Evolutionary conservation across 257 asterid genomes (phyloP), one percentile per base, ranked within the genome.

Genomic region (Verbascum thapsus): DNA sequence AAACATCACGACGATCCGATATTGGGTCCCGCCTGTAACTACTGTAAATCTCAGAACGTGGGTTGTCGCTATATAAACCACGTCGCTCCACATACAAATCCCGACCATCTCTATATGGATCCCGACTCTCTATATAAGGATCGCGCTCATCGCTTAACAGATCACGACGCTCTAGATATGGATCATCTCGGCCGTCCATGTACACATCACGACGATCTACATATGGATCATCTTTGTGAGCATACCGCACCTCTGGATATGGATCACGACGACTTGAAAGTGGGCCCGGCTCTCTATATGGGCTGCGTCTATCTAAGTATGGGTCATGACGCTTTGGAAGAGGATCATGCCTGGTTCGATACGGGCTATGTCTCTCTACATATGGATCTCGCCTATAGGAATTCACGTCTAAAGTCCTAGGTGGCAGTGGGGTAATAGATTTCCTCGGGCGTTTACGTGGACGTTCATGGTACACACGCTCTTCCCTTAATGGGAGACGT

Each of bases 391-490:
- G 73, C 56, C 81, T 75, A 58, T 81, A 77, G 66, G 71, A 70
- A 73, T 73, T 74, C 9, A 26, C 72, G 32, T 73, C 80, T 10
- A 69, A 66, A 49, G 75, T 41, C 74, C 92, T 81, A 5, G 55
- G 60, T 38, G 66, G 59, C 9, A 39, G 63, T 23, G 74, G 74
- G 74, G 74, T 59, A 68, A 63, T 60, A 47, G 65, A 70, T 57
- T 71, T 68, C 66, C 84, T 83, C 37, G 34, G 67, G 30, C 72
- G 84, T 72, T 73, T 76, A 52, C 52, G 85, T 52, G 79, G 80
- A 17, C 70, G 72, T 54, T 79, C 80, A 11, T 11, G 72, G 48
- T 48, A 43, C 3, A 35, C 63, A 51, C 8, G 47, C 43, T 64
- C 78, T 47, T 72, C 81, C 68, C 76, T 74, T 77, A 72, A 32